Percentiles rank a stretch among this genome's conserved stretches.
Conservation (phyloP, 2,329 filamentous ascomycete species). For the Alternaria incomplexa region DNA sequence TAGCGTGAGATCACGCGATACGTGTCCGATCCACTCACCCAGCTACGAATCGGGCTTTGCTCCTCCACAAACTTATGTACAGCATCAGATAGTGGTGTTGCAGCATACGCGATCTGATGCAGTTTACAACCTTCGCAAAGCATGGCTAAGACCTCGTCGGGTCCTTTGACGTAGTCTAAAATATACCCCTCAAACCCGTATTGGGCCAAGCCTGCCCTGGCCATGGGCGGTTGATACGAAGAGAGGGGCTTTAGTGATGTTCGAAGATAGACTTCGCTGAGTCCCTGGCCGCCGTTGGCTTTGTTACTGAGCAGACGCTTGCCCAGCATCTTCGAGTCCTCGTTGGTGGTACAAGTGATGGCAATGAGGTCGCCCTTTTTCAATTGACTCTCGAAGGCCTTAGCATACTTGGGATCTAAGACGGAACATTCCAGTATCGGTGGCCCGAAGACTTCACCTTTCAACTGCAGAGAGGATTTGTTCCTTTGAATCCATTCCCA, state of each 20-base stretch:
- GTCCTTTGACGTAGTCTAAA: conserved; percentile 79
- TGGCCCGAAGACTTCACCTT: conserved; percentile 79
- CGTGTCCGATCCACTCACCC: conserved; percentile 69
- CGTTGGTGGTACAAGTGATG: conserved; percentile 76
- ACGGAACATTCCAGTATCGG: conserved; percentile 81
- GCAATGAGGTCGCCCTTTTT: conserved; percentile 60
- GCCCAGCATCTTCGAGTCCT: conserved; percentile 77
- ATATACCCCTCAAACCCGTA: conserved; percentile 81
- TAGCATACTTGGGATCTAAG: conserved; percentile 71
- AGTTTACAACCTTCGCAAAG: conserved; percentile 76
- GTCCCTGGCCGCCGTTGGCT: conserved; percentile 54
- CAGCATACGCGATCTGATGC: conserved; percentile 70
- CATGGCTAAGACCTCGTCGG: conserved; percentile 84
- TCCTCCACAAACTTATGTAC: conserved; percentile 71
- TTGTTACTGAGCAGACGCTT: conserved; percentile 63
- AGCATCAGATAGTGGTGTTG: conserved; percentile 67
- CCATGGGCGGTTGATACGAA: conserved; percentile 62
- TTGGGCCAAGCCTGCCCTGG: conserved; percentile 59
- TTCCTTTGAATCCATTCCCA: conserved; percentile 86
- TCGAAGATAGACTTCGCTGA: conserved; percentile 75
- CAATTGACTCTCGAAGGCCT: conserved; percentile 65
- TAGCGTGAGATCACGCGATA: conserved; percentile 73
- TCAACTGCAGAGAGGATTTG: conserved; percentile 63
- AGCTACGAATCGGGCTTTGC: conserved; percentile 64
- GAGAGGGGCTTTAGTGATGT: conserved; percentile 63